These are phyloP conservation scores for Solanum pinnatisectum DNA, from an alignment of 257 asterid species.

Conservation along the genomic window DNA sequence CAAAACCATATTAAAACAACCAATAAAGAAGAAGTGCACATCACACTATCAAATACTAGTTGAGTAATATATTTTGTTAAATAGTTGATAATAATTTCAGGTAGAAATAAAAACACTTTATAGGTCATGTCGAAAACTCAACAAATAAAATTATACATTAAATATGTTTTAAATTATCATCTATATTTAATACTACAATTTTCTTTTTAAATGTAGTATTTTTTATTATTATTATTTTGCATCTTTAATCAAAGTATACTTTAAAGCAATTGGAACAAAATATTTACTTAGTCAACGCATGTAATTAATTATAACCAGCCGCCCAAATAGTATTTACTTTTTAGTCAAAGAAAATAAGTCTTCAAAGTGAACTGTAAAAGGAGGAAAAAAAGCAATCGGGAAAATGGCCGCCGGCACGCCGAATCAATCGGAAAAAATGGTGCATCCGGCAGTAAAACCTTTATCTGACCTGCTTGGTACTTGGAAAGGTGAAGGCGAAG, in stretches of 20 bases:
- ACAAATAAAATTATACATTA: too few relatives aligned
- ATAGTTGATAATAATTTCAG: neutral
- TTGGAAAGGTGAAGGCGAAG: slow-evolving; percentile 63
- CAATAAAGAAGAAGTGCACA: neutral
- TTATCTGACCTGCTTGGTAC: slow-evolving; percentile 46
- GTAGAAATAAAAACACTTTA: accelerated
- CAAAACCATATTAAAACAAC: neutral
- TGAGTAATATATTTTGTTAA: too few relatives aligned
- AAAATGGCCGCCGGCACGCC: neutral
- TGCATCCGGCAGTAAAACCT: slow-evolving; percentile 49
- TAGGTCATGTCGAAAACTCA: neutral
- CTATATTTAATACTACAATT: too few relatives aligned
- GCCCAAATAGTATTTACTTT: neutral
- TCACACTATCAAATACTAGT: neutral
- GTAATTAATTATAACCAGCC: neutral
- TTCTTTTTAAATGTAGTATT: too few relatives aligned
- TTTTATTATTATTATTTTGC: too few relatives aligned
- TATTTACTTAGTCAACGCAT: neutral
- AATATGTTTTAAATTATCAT: too few relatives aligned
- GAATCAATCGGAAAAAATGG: neutral
- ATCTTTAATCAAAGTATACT: neutral
- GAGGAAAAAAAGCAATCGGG: neutral
- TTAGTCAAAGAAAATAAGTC: neutral
- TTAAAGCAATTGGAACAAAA: neutral
- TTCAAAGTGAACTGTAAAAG: neutral